Base-by-base conservation (phyloP, 1,284 basidiomycete species). In the Microbotryum lychnidis-dioicae region DNA sequence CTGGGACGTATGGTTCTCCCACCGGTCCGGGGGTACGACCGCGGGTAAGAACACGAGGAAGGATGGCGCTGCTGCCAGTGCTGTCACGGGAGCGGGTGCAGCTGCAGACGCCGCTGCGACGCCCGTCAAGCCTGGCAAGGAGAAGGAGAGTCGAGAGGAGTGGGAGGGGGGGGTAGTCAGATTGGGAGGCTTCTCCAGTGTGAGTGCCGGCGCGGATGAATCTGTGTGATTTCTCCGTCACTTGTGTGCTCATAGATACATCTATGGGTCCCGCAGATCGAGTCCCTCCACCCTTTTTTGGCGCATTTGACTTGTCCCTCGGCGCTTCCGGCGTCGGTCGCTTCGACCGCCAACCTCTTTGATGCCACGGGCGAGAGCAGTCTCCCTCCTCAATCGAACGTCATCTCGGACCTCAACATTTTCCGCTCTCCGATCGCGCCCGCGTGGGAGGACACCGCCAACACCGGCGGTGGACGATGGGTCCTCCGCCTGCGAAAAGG, bases 401-500 rank as follows among this genome's bases (percentile, higher is more conserved):
- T 65, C 45, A 69, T 71, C 52, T 61, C 67, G 45, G 70, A 72
- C 58, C 52, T 69, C 58, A 69, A 77, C 62, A 70, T 77, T 44
- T 77, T 77, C 70, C 74, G 74, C 57, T 70, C 74, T 16, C 73
- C 74, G 37, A 72, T 77, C 63, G 72, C 75, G 58, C 76, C 76
- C 1, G 75, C 73, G 2, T 77, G 76, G 76, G 76, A 77, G 60
- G 76, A 77, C 57, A 70, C 73, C 5, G 71, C 73, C 47, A 77
- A 77, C 64, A 70, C 73, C 42, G 73, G 74, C 58, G 76, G 76
- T 21, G 76, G 76, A 56, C 76, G 76, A 53, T 77, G 76, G 76
- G 71, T 71, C 54, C 69, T 77, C n/a, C 74, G 76, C 52, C 66
- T 77, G 50, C 56, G 64, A n/a, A 72, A 72, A 57, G 71, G 70